Base-by-base conservation (phyloP, 202 grass and related monocot species). In the Hordeum pubiflorum region DNA sequence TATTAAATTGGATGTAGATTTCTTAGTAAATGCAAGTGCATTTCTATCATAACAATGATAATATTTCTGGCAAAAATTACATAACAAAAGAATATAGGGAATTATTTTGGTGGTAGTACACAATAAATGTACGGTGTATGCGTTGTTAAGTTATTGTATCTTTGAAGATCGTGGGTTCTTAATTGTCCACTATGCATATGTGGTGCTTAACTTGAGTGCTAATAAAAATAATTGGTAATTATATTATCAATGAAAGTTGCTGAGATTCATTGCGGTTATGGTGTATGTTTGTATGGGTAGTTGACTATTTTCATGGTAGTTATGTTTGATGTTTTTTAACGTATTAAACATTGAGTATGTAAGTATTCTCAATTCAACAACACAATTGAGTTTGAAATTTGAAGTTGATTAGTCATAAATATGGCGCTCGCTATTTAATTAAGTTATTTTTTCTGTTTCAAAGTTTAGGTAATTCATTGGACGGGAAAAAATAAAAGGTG, bases 301-400 rank as follows among this genome's bases (percentile, higher is more conserved):
- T 43, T 71, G 31, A 29, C 31, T 21, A 54, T 29, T 50, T 12
- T 32, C 65, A 62, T 52, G 39, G 1, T 78, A n/a, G 14, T 54
- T 77, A 63, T 39, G 8, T 73, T 54, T 64, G 21, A 12, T 56
- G 7, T 72, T 41, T 50, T 46, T 12, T 67, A 32, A 39, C 23
- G 0, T 61, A 3, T 72, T 34, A 71, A 63, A 58, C 9, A 77
- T 36, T 72, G 79, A 72, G 64, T 57, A 72, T 43, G 74, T 72
- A 71, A n/a, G 22, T 58, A 18, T 66, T 23, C 43, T 5, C 14
- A 78, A 22, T 82, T 72, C 79, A 87, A 73, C 65, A 66, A 36
- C 72, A 66, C 58, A 66, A 66, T 73, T 79, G 74, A 29, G 44
- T 21, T 68, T 27, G 10, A 40, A 40, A 18, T 18, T 18, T 32